Evolutionary conservation across 2,329 filamentous ascomycete species (phyloP), one percentile per base, ranked within the genome.

Genomic region (Stachybotrys echinatus): DNA sequence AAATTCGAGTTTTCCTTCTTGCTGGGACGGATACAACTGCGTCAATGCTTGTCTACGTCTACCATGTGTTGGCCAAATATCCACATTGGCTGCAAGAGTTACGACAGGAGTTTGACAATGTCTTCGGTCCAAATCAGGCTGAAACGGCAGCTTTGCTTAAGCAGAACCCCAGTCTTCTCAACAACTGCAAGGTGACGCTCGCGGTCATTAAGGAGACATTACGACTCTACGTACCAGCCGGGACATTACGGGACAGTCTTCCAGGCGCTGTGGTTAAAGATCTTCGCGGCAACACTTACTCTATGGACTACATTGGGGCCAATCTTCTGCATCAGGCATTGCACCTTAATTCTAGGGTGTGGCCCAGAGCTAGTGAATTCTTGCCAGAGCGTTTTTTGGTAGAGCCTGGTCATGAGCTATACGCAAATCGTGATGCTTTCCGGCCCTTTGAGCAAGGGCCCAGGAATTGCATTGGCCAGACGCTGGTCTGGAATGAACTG

Each of bases 381-480:
- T 22, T 45, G 5, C 42, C 42, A 23, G 42, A 45, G 22, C 5
- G 42, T 4, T 45, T 45, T 22, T 22, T 45, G 20, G 42, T 45
- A 4, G 42, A 22, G 42, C 20, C 42, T 27, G 42, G 22, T 5
- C 10, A 45, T n/a, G 42, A 45, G 42, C 42, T 45, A 4, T 27
- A 45, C n/a, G 21, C 42, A 8, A 7, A 45, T 23, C 20, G 21
- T 23, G 20, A 5, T 17, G 42, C 42, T 4, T 45, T 23, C 21
- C 42, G 42, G 22, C 42, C 42, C n/a, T 45, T 45, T 45, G 42
- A 45, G n/a, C 42, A 45, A 23, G 42, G 42, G 19, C 14, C 21
- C 6, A 45, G 42, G 42, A 45, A 45, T 23, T 45, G 42, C 18
- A 45, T 45, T n/a, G 42, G 42, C 6, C 42, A 45, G 42, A 45